Evolutionary conservation across 2,329 filamentous ascomycete species (phyloP).

Genomic region (Hortaea sp.): DNA sequence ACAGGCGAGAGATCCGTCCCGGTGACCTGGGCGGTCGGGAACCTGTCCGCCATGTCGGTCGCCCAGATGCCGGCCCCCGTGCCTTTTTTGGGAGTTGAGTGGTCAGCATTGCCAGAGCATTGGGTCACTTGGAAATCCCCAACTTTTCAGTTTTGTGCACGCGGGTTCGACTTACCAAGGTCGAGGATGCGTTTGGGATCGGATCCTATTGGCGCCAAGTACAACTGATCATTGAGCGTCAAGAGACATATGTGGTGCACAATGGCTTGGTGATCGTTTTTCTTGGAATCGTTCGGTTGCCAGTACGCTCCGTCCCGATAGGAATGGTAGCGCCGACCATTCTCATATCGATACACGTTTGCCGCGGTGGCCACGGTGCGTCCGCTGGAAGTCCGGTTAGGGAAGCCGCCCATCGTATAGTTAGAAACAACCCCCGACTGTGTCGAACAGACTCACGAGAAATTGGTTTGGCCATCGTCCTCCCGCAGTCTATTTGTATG

Average conservation of each 20-base stretch:
- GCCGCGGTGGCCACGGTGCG: conserved; percentile 30
- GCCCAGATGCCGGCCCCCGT: conserved; percentile 2
- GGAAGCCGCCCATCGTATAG: conserved; percentile 13
- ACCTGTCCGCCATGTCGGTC: conserved; percentile 25
- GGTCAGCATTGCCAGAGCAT: neutral
- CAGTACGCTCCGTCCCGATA: conserved; percentile 24
- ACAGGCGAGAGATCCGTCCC: conserved; percentile 30
- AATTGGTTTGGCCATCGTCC: neutral
- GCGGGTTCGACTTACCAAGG: conserved; percentile 27
- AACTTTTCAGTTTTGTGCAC: conserved; percentile 7
- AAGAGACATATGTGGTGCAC: conserved; percentile 32
- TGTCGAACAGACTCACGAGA: neutral
- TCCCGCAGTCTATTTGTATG: neutral
- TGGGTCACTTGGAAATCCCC: conserved; percentile 16
- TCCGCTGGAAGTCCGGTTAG: neutral
- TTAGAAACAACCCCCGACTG: neutral
- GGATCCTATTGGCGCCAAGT: conserved; percentile 19
- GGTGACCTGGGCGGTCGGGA: conserved; percentile 24
- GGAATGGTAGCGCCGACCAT: conserved; percentile 27
- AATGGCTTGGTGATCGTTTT: conserved; percentile 21
- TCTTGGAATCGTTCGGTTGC: conserved; percentile 29
- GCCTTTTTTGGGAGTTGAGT: neutral
- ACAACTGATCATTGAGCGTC: conserved; percentile 21
- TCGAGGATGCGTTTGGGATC: conserved; percentile 30
- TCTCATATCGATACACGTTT: conserved; percentile 29